Evolutionary conservation across 31 red algal genomes (phyloP), one percentile per base, ranked within the genome.

Genomic region (Bonnemaisonia californica): DNA sequence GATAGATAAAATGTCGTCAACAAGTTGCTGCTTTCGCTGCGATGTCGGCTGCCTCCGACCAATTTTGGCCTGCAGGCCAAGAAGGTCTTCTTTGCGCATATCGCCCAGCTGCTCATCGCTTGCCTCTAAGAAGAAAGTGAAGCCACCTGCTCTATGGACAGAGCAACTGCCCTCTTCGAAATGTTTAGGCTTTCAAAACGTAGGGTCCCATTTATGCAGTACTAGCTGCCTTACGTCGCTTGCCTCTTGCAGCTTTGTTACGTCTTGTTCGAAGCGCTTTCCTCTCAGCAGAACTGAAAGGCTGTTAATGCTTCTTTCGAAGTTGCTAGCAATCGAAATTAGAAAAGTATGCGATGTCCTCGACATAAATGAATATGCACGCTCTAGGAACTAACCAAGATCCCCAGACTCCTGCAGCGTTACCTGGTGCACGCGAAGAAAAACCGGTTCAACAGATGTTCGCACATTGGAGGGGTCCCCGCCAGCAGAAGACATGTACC

Each of bases 341-440:
- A 79, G 1, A 39, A 79, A 79, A 22, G 1, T n/a, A 26, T 62
- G 57, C 21, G 57, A 47, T 40, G 58, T 79, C 42, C 76, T 12
- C n/a, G 76, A 63, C 22, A 59, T 79, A 41, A 79, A 79, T 1
- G 36, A 26, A 79, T 41, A 79, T 45, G 59, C 76, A 62, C 55
- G 54, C 22, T 33, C 32, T n/a, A 79, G 28, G 51, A 79, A 79
- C 74, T 31, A 79, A n/a, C 76, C 76, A 13, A 36, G 76, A 64
- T 79, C 76, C 32, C 65, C 76, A 41, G 76, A 62, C 57, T 79
- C 57, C 36, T 47, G 45, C 32, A 79, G 28, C 36, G 58, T 79
- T 13, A 28, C 62, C 28, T 79, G 9, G 29, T 58, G 11, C 11
- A 77, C 31, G 29, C 39, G 31, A 13, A 16, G 41, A 19, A 61